Conservation (phyloP, 2,329 filamentous ascomycete genomes). For the Bisporella sp. region DNA sequence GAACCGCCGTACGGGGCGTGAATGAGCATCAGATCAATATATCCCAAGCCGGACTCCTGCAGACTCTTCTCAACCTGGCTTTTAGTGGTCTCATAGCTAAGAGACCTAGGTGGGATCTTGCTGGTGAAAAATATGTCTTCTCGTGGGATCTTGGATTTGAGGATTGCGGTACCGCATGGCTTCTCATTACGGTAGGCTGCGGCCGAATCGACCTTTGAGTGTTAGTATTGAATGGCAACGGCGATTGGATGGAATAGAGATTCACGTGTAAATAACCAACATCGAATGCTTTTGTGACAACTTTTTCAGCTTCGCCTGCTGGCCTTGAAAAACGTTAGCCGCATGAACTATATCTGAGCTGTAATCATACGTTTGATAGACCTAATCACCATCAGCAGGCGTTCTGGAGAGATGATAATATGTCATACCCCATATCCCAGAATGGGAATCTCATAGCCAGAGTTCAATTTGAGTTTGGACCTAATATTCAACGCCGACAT, state of each 20-base stretch:
- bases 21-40: conserved; percentile 61
- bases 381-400: conserved; percentile 20
- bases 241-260: neutral
- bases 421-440: conserved; percentile 49
- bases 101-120: conserved; percentile 44
- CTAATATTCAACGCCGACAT: conserved; percentile 40
- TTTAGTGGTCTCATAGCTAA: conserved; percentile 59
- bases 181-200: conserved; percentile 51
- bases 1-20: conserved; percentile 55
- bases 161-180: conserved; percentile 45
- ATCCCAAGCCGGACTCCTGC: conserved; percentile 48
- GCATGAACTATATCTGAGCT: neutral
- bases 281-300: conserved; percentile 48
- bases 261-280: conserved; percentile 49
- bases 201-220: conserved; percentile 47
- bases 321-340: conserved; percentile 34
- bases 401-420: neutral
- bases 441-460: conserved; percentile 53
- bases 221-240: neutral
- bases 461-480: conserved; percentile 41
- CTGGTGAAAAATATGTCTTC: conserved; percentile 55
- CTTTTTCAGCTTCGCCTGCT: conserved; percentile 46
- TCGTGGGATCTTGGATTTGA: conserved; percentile 42
- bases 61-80: conserved; percentile 58
- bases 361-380: conserved; percentile 32